Evolutionary conservation across 2,329 filamentous ascomycete species (phyloP).

Genomic region (Fusarium penzigii): DNA sequence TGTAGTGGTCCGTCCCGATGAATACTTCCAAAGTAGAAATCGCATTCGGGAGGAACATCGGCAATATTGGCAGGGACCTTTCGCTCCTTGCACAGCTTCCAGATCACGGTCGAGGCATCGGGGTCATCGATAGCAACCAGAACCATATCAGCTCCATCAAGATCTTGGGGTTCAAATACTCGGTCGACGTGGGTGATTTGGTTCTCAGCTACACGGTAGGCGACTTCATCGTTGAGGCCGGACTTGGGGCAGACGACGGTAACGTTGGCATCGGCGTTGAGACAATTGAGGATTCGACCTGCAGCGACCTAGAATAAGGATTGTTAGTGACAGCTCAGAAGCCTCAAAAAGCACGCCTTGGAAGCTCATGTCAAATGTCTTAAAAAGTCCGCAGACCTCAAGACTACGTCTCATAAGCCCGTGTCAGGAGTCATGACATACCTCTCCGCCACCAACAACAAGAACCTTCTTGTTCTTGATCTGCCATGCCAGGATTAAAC

Average conservation of each 20-base stretch:
- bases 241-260: constrained; percentile 78
- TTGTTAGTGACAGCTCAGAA: neutral
- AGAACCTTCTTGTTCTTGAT: constrained; percentile 84
- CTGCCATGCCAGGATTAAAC: constrained; percentile 94
- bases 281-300: constrained; percentile 87
- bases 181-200: constrained; percentile 82
- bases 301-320: constrained; percentile 77
- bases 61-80: constrained; percentile 92
- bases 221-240: constrained; percentile 86
- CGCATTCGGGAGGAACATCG: constrained; percentile 93
- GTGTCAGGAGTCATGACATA: constrained; percentile 43
- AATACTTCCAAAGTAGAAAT: constrained; percentile 97
- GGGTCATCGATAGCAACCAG: constrained; percentile 93
- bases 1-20: constrained; percentile 94
- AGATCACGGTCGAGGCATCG: constrained; percentile 84
- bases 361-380: neutral
- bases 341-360: neutral
- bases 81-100: constrained; percentile 86
- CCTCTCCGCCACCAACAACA: constrained; percentile 95
- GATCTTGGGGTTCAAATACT: constrained; percentile 81
- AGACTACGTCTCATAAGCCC: constrained; percentile 8
- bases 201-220: constrained; percentile 71
- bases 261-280: constrained; percentile 91
- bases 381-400: neutral
- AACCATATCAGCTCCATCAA: constrained; percentile 83